Evolutionary conservation across 108 stramenopile species (phyloP).

Genomic region (Thalassiosira profunda): DNA sequence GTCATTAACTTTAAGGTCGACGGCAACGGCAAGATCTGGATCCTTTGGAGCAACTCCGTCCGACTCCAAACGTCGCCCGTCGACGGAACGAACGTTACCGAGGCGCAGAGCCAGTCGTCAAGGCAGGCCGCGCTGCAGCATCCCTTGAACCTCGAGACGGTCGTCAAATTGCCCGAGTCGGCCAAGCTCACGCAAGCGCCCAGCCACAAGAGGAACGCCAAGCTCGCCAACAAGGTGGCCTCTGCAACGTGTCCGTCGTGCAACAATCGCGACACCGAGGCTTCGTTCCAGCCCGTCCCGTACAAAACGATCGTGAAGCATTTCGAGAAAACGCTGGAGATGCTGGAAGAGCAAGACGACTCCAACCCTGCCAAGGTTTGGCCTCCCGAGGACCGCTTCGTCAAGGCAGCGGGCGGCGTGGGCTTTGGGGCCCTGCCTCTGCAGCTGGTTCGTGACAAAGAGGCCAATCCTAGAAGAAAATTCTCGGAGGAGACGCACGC

Average conservation of each 20-base stretch:
- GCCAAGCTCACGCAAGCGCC: conserved; percentile 63
- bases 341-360: conserved; percentile 37
- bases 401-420: conserved; percentile 75
- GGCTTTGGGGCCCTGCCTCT: conserved; percentile 68
- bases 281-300: conserved; percentile 64
- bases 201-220: conserved; percentile 42
- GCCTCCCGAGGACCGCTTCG: conserved; percentile 72
- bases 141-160: conserved; percentile 66
- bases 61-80: conserved; percentile 27
- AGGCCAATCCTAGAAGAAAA: conserved; percentile 18
- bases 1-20: conserved; percentile 90
- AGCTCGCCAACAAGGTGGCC: conserved; percentile 43
- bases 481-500: conserved; percentile 34
- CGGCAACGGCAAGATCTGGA: conserved; percentile 67
- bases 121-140: background rate
- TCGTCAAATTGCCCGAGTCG: conserved; percentile 61
- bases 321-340: conserved; percentile 71
- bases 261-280: conserved; percentile 17
- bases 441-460: conserved; percentile 8
- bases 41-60: conserved; percentile 52
- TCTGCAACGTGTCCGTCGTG: conserved; percentile 67
- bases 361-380: conserved; percentile 46
- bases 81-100: conserved; percentile 2
- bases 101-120: background rate
- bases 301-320: conserved; percentile 86